These are phyloP conservation scores for Malus asiatica DNA, from an alignment of 306 rosid genomes.

Conservation along the genomic window DNA sequence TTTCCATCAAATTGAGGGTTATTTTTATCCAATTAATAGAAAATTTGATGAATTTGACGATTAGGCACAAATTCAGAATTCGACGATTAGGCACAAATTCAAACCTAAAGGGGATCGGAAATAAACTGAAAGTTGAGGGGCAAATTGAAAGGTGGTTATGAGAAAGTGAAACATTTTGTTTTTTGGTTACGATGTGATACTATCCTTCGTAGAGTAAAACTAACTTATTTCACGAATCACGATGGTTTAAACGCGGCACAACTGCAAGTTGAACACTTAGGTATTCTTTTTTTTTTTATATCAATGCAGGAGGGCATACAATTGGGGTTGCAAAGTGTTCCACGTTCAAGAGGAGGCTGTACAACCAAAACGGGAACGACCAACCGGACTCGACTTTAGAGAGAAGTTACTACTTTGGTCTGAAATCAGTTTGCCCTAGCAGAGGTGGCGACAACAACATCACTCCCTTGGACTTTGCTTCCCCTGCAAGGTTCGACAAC, in stretches of 20 bases:
- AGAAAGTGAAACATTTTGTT: neutral
- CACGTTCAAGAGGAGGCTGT: constrained; percentile 76
- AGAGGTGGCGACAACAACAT: constrained; percentile 64
- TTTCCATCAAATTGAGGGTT: neutral
- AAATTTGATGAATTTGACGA: too few relatives aligned
- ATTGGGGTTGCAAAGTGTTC: constrained; percentile 74
- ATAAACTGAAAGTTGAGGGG: neutral
- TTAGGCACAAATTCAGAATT: neutral
- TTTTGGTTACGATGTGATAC: too few relatives aligned
- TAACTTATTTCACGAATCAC: too few relatives aligned
- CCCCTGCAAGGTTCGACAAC: constrained; percentile 68
- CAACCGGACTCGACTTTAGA: constrained; percentile 63
- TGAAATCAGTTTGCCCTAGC: constrained; percentile 65
- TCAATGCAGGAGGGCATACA: constrained; percentile 59
- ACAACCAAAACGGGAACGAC: constrained; percentile 79
- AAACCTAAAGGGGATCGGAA: neutral
- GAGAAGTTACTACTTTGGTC: constrained; percentile 43
- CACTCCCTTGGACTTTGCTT: constrained; percentile 64
- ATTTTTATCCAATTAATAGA: neutral
- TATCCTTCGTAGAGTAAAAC: too few relatives aligned
- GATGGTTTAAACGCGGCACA: too few relatives aligned
- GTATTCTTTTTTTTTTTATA: too few relatives aligned
- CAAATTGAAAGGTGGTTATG: neutral
- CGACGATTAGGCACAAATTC: neutral
- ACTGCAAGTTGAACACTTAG: too few relatives aligned